These are phyloP conservation scores for Anthostomella pinea DNA, from an alignment of 2,329 filamentous ascomycete genomes.

Conservation along the genomic window DNA sequence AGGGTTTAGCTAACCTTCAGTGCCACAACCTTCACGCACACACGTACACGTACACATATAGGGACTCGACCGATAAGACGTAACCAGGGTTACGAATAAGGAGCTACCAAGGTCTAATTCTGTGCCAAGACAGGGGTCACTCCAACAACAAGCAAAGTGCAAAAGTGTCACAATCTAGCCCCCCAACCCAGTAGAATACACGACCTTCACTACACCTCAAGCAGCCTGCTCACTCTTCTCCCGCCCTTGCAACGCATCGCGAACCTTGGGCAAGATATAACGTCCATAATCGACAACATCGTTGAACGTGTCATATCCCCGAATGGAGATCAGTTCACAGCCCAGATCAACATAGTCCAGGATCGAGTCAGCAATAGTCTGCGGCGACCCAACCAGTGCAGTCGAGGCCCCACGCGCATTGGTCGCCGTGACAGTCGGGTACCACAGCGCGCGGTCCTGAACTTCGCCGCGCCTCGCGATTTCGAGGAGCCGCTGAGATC, in stretches of 20 bases:
- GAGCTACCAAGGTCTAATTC: no score
- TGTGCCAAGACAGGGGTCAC: no score
- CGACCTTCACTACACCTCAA: no score
- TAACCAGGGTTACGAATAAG: no score
- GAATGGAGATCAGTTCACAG: slow-evolving; percentile 56
- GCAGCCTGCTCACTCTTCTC: no score
- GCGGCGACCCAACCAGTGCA: slow-evolving; percentile 52
- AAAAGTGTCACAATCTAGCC: no score
- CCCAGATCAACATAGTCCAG: slow-evolving; percentile 57
- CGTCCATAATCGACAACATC: slow-evolving; percentile 59
- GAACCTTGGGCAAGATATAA: slow-evolving; percentile 51
- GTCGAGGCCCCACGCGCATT: slow-evolving; percentile 59
- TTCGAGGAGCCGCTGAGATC: slow-evolving; percentile 56
- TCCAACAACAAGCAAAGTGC: no score
- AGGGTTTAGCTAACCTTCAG: no score
- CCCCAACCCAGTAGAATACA: no score
- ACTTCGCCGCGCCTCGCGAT: slow-evolving; percentile 55
- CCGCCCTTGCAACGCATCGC: slow-evolving; percentile 33
- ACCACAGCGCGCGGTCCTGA: slow-evolving; percentile 61
- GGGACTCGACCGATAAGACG: no score
- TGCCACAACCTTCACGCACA: no score
- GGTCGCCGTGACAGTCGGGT: slow-evolving; percentile 59
- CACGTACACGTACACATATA: no score
- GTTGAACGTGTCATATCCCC: slow-evolving; percentile 59
- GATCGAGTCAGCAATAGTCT: slow-evolving; percentile 53